Evolutionary conservation across 805 yeast genomes (phyloP), one percentile per base, ranked within the genome.

Genomic region (Hanseniaspora thailandica): DNA sequence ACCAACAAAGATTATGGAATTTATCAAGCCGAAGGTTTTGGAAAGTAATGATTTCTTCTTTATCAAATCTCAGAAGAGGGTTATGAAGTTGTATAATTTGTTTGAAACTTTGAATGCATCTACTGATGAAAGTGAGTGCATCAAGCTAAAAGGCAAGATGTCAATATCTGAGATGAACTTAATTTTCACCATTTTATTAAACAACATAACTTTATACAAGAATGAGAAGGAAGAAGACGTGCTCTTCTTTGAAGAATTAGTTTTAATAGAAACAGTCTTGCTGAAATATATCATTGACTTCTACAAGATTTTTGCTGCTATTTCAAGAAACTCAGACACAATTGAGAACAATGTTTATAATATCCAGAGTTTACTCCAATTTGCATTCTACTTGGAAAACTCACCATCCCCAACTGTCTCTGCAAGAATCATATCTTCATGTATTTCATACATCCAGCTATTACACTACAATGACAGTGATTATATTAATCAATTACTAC

Each of bases 321-420:
- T 23, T 12, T 19, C n/a, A 9, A 34, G 26, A 34, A 17, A 36
- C 23, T 23, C 23, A 26, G 25, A 35, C 5, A 30, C 13, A 4
- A 19, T 50, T 19, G 44, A 50, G 9, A 46, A 50, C 15, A 50
- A 50, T 44, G n/a, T 43, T 43, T 35, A 50, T 23, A 43, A 40
- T 19, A 50, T 50, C 10, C 47, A 44, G 10, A 8, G 40, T 12
- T 15, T 54, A 4, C 19, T 43, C 10, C 36, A 44, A 3, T 33
- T 54, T 30, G 23, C 45, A 9, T 36, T 33, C 23, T 54, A 54
- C 39, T 17, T 54, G 12, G 41, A 47, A 47, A 47, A 47, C 30
- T 47, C 53, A 28, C 46, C 53, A 4, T 43, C 49, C 1, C 56
- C 56, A 10, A 44, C 28, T 30, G 35, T 54, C 1, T 23, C 50